Conservation (phyloP, 495 filamentous ascomycete genomes). For the Paragyromitra xinjiangensis region DNA sequence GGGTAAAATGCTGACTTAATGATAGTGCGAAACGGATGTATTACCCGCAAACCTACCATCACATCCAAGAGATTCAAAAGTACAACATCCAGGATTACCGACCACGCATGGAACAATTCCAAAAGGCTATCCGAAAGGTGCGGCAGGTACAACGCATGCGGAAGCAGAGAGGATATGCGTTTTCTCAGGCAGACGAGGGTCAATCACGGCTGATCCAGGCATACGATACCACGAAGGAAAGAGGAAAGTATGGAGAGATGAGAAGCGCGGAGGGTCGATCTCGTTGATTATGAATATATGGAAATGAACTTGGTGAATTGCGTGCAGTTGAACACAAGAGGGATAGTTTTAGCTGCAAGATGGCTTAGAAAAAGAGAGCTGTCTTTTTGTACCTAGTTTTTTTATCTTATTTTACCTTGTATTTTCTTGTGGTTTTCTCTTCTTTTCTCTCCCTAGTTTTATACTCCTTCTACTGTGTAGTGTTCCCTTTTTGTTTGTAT, state of each 20-base stretch:
- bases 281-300: slow-evolving; percentile 40
- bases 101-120: slow-evolving; percentile 98
- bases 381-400: slow-evolving; percentile 48
- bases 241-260: slow-evolving; percentile 97
- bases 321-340: slow-evolving; percentile 20
- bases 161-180: slow-evolving; percentile 97
- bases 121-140: slow-evolving; percentile 98
- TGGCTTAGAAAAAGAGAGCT: slow-evolving; percentile 44
- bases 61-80: slow-evolving; percentile 99
- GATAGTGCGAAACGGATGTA: slow-evolving; percentile 96
- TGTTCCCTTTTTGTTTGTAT: slow-evolving; percentile 26
- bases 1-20: slow-evolving; percentile 60
- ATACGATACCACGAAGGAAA: slow-evolving; percentile 92
- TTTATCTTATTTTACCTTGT: slow-evolving; percentile 28
- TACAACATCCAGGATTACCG: slow-evolving; percentile 99
- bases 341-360: slow-evolving; percentile 38
- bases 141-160: slow-evolving; percentile 99
- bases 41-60: slow-evolving; percentile 92
- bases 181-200: slow-evolving; percentile 95
- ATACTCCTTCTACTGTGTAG: slow-evolving; percentile 43
- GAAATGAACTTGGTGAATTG: slow-evolving; percentile 22
- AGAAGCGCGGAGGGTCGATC: slow-evolving; percentile 64
- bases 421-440: slow-evolving; percentile 38
- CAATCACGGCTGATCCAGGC: slow-evolving; percentile 93
- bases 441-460: slow-evolving; percentile 17